phyloP scores from a whole-genome alignment of 257 asterid species.

The Ehretia macrophylla region DNA sequence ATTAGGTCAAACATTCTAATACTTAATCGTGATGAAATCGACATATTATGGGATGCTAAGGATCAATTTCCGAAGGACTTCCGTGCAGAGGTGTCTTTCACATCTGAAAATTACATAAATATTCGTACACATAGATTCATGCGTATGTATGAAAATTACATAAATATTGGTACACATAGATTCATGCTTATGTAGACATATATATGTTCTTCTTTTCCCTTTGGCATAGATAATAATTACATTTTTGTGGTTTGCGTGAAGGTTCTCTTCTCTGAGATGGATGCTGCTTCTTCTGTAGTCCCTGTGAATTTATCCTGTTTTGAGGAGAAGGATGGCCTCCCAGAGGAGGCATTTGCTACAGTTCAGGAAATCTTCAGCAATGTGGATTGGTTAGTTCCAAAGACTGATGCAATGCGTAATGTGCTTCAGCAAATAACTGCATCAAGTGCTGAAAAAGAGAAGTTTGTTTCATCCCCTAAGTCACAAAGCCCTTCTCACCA shows the following conservation, averaged over 20 bases:
- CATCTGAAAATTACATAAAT: conserved; percentile 8
- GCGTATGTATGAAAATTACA: no score
- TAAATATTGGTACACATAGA: no score
- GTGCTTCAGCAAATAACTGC: background rate
- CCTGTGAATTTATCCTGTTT: conserved; percentile 67
- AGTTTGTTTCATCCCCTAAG: no score
- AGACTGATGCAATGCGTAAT: conserved; percentile 30
- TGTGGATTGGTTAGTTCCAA: conserved; percentile 83
- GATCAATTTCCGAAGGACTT: conserved; percentile 80
- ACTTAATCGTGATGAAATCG: conserved; percentile 84
- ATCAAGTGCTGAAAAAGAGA: conserved; percentile 30
- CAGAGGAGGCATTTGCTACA: conserved; percentile 90
- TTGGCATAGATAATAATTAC: no score
- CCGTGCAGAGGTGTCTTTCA: conserved; percentile 70
- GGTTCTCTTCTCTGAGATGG: conserved; percentile 96
- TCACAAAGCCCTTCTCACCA: conserved; percentile 32
- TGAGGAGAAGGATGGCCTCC: conserved; percentile 95
- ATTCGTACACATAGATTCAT: no score
- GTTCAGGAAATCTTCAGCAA: conserved; percentile 80
- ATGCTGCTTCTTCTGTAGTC: conserved; percentile 54
- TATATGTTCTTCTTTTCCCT: no score
- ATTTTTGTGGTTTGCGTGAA: conserved; percentile 17
- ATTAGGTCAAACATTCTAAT: conserved; percentile 89
- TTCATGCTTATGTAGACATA: background rate
- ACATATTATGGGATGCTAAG: conserved; percentile 77